Percentiles rank a stretch among this genome's conserved stretches.
These are phyloP conservation scores for Aspergillus sp. DNA, from an alignment of 2,329 filamentous ascomycete genomes.

Conservation along the genomic window DNA sequence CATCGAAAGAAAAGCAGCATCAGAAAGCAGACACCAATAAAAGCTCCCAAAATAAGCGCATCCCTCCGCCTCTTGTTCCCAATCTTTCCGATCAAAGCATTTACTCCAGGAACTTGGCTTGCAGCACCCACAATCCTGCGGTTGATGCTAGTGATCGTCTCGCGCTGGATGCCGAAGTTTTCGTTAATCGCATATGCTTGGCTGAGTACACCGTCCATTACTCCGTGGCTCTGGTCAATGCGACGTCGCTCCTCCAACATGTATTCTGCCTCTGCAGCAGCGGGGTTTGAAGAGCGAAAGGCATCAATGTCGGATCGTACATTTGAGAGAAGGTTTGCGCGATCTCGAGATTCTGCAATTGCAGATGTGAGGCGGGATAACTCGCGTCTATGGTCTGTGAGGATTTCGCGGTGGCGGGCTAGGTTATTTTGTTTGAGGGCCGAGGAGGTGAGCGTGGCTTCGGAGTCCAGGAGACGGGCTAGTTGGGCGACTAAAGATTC, in stretches of 20 bases:
- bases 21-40: conserved; percentile 90
- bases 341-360: conserved; percentile 76
- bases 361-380: conserved; percentile 70
- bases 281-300: conserved; percentile 79
- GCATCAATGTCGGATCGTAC: conserved; percentile 90
- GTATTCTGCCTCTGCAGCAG: conserved; percentile 86
- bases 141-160: conserved; percentile 86
- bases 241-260: conserved; percentile 87
- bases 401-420: conserved; percentile 83
- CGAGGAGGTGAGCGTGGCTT: conserved; percentile 80
- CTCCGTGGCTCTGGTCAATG: conserved; percentile 84
- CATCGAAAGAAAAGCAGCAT: conserved; percentile 78
- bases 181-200: conserved; percentile 98
- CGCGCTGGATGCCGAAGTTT: conserved; percentile 80
- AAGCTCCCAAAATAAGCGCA: conserved; percentile 85
- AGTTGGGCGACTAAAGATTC: conserved; percentile 80
- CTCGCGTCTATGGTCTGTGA: conserved; percentile 82
- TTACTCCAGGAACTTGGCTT: conserved; percentile 88
- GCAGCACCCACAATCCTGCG: conserved; percentile 85
- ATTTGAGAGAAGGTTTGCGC: conserved; percentile 84
- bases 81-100: conserved; percentile 87
- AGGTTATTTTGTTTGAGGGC: conserved; percentile 98
- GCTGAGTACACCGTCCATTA: conserved; percentile 85
- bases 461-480: conserved; percentile 85
- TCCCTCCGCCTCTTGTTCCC: conserved; percentile 93